Evolutionary conservation across 2,329 filamentous ascomycete genomes (phyloP).

Genomic region (Fusarium tjaetaba): DNA sequence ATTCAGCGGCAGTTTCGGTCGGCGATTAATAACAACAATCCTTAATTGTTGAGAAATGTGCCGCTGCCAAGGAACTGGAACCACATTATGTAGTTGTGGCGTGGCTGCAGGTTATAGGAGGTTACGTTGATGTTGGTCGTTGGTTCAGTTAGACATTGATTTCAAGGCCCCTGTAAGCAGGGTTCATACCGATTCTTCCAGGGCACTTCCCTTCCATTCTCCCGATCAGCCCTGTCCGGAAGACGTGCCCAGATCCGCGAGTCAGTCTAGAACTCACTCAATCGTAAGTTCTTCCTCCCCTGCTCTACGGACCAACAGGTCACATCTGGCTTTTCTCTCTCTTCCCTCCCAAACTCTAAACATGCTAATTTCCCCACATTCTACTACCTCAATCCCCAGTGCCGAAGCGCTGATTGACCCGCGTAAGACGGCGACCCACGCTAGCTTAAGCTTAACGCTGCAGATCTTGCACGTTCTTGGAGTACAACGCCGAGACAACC

Average conservation of each 20-base stretch:
- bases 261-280: background rate
- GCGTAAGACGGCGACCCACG: background rate
- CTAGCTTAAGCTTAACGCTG: slow-evolving; percentile 10
- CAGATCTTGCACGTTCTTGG: slow-evolving; percentile 15
- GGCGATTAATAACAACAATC: background rate
- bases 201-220: background rate
- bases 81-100: background rate
- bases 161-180: background rate
- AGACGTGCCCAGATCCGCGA: background rate
- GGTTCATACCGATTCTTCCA: background rate
- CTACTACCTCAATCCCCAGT: background rate
- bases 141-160: background rate
- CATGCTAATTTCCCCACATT: background rate
- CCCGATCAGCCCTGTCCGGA: background rate
- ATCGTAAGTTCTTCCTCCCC: slow-evolving; percentile 6
- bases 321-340: background rate
- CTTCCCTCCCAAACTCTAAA: slow-evolving; percentile 1
- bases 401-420: slow-evolving; percentile 1
- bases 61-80: background rate
- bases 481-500: background rate
- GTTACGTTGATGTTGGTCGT: background rate
- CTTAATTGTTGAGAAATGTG: background rate
- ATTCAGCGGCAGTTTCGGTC: background rate
- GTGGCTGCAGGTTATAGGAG: background rate
- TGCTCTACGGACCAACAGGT: background rate